Evolutionary conservation across 208 protist genomes (phyloP).

Genomic region (Crithidia expoeki): DNA sequence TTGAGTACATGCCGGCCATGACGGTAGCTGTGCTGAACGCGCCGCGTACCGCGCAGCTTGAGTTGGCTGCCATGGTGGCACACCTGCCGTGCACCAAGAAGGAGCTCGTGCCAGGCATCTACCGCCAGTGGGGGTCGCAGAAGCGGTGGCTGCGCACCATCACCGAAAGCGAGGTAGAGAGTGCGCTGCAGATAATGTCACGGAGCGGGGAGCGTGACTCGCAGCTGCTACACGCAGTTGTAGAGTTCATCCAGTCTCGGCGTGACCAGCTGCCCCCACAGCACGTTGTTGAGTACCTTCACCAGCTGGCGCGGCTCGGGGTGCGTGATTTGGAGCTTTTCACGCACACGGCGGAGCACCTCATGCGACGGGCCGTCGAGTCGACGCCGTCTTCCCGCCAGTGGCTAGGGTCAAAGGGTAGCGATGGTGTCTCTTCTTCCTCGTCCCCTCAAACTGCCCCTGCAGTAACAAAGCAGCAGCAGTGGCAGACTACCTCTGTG

Average conservation of each 20-base stretch:
- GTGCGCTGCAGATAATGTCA: conserved; percentile 56
- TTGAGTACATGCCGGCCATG: conserved; percentile 72
- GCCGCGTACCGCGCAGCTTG: conserved; percentile 58
- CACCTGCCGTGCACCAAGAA: conserved; percentile 43
- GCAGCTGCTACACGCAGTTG: conserved; percentile 57
- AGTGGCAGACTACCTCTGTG: conserved; percentile 53
- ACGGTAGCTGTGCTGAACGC: conserved; percentile 59
- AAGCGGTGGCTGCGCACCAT: conserved; percentile 54
- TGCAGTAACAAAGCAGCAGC: conserved; percentile 21
- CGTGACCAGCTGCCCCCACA: conserved; percentile 45
- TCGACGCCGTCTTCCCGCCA: not conserved
- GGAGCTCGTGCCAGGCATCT: conserved; percentile 63
- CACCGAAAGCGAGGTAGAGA: conserved; percentile 47
- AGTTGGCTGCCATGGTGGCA: conserved; percentile 58
- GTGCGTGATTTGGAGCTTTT: conserved; percentile 83
- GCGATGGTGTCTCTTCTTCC: too few species aligned
- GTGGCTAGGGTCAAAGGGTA: not conserved
- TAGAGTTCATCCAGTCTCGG: conserved; percentile 57
- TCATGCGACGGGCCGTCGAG: conserved; percentile 51
- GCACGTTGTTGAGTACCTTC: conserved; percentile 57
- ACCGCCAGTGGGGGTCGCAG: conserved; percentile 48
- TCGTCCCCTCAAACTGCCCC: too few species aligned
- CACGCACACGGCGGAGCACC: conserved; percentile 53
- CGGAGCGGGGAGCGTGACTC: conserved; percentile 47
- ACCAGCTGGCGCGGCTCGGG: conserved; percentile 61